These are phyloP conservation scores for Phytophthora brassicae DNA, from an alignment of 352 stramenopile genomes.

Conservation along the genomic window DNA sequence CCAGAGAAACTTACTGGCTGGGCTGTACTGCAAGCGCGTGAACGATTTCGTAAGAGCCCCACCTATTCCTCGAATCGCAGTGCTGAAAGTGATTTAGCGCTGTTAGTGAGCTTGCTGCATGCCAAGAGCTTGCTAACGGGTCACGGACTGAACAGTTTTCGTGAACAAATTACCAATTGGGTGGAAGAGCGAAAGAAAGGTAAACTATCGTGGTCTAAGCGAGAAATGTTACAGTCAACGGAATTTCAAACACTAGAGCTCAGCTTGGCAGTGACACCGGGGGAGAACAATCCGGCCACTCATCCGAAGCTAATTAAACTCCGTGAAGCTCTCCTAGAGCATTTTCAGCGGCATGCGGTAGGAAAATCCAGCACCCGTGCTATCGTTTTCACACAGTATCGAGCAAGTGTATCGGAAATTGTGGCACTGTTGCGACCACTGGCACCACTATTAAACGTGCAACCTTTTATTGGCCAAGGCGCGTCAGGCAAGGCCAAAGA, in stretches of 20 bases:
- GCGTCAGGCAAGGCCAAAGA: constrained; percentile 81
- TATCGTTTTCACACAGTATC: constrained; percentile 98
- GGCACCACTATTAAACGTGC: constrained; percentile 81
- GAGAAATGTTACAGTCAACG: constrained; percentile 65
- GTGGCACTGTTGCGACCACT: constrained; percentile 72
- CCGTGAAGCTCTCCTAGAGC: constrained; percentile 83
- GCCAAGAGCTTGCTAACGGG: constrained; percentile 76
- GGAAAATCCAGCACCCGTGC: constrained; percentile 87
- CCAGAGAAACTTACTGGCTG: constrained; percentile 78
- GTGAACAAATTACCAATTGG: constrained; percentile 65
- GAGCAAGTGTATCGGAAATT: constrained; percentile 95
- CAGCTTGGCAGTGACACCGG: constrained; percentile 33
- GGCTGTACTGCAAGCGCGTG: constrained; percentile 77
- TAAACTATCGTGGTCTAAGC: constrained; percentile 79
- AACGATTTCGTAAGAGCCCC: constrained; percentile 70
- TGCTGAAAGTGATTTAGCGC: constrained; percentile 74
- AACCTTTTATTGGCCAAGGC: constrained; percentile 94
- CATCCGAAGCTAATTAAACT: constrained; percentile 92
- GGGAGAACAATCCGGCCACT: constrained; percentile 30
- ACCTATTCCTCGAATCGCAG: constrained; percentile 65
- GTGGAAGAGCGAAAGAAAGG: constrained; percentile 50
- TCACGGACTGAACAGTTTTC: constrained; percentile 77
- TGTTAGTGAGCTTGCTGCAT: constrained; percentile 76
- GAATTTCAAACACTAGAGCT: constrained; percentile 70
- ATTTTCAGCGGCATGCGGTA: constrained; percentile 74